A percentile compares a stretch with the other conserved stretches of the same genome.
Conservation (phyloP, 2,329 filamentous ascomycete genomes). For the Pestalotiopsis sp. region DNA sequence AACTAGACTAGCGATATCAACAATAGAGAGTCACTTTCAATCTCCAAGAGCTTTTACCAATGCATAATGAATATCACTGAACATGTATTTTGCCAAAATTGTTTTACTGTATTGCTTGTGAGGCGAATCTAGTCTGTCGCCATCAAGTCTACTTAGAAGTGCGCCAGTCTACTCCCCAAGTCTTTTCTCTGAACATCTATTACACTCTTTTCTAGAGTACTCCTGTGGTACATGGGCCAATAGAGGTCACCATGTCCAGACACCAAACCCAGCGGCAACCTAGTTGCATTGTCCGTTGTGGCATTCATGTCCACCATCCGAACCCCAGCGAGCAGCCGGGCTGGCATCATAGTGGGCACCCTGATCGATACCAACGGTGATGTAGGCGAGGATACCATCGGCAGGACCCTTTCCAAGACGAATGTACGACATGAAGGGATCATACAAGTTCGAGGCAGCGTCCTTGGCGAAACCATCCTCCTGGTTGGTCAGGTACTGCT, state of each 20-base stretch:
- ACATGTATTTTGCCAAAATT: not conserved
- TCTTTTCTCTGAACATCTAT: too few relatives aligned
- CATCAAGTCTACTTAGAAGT: too few relatives aligned
- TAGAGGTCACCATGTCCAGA: too few relatives aligned
- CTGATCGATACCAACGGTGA: not conserved
- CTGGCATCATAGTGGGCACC: not conserved
- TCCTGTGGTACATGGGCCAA: too few relatives aligned
- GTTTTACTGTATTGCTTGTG: too few relatives aligned
- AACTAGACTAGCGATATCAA: constrained; percentile 5
- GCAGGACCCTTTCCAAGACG: not conserved
- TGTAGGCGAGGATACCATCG: not conserved
- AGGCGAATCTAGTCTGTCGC: too few relatives aligned
- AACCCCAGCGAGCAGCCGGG: not conserved
- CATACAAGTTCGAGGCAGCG: not conserved
- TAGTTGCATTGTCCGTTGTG: not conserved
- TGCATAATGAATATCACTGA: not conserved
- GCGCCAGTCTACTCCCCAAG: too few relatives aligned
- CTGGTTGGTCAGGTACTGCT: not conserved
- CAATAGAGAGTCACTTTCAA: not conserved
- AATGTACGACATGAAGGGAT: constrained; percentile 4
- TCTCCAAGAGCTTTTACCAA: not conserved
- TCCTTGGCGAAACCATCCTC: not conserved
- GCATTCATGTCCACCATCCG: not conserved
- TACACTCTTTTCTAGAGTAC: too few relatives aligned
- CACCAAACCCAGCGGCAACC: too few relatives aligned